Conservation (phyloP, 2,329 filamentous ascomycete genomes). For the Alternaria ethzedia region DNA sequence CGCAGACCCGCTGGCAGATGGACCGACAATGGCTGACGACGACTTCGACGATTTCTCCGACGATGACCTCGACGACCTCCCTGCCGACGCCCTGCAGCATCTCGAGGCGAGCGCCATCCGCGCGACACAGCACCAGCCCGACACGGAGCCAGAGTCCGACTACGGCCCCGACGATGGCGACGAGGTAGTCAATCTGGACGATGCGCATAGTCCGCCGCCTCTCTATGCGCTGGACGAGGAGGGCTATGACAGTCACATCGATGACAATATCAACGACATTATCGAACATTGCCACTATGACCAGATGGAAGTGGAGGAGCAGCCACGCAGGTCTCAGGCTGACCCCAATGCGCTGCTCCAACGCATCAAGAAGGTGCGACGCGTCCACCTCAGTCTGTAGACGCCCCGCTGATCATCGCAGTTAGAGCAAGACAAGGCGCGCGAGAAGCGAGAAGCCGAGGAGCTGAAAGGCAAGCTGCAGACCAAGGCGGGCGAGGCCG, state of each 20-base stretch:
- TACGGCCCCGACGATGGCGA: conserved; percentile 55
- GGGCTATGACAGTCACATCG: background rate
- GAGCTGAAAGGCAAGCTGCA: conserved; percentile 49
- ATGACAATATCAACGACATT: background rate
- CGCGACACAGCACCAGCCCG: conserved; percentile 42
- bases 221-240: background rate
- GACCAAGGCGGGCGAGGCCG: conserved; percentile 71
- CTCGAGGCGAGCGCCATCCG: conserved; percentile 54
- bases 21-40: conserved; percentile 48
- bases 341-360: conserved; percentile 45
- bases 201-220: conserved; percentile 20
- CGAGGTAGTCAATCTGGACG: conserved; percentile 54
- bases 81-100: conserved; percentile 52
- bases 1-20: conserved; percentile 1
- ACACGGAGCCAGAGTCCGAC: conserved; percentile 34
- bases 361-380: conserved; percentile 51
- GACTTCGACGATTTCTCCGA: conserved; percentile 55
- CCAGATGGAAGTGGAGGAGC: conserved; percentile 28
- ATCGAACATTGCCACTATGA: conserved; percentile 3
- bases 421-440: conserved; percentile 53
- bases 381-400: background rate
- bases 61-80: conserved; percentile 54
- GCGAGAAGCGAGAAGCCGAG: conserved; percentile 26
- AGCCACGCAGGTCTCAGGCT: conserved; percentile 33
- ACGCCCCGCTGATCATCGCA: conserved; percentile 31